Percentiles rank a stretch among this genome's conserved stretches.
phyloP scores from a whole-genome alignment of 2,329 filamentous ascomycete species.

The Didymella pinodella region DNA sequence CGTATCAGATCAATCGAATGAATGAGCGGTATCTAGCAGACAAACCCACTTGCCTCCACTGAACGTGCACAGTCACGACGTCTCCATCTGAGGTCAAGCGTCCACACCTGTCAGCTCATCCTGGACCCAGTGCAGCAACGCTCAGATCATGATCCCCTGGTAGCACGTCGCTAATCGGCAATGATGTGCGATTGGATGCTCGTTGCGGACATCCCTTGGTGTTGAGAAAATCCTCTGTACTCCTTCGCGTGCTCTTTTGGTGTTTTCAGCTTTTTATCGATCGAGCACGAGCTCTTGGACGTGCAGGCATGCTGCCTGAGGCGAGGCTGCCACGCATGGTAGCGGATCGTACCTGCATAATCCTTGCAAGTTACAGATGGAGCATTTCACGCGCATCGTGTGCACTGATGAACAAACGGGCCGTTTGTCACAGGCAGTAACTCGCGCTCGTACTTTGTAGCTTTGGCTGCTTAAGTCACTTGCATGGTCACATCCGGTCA shows the following conservation, averaged over 20 bases:
- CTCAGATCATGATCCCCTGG: conserved; percentile 7
- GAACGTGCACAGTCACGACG: neutral
- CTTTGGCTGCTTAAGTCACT: neutral
- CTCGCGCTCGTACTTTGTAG: neutral
- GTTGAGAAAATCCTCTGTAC: neutral
- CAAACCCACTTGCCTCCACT: conserved; percentile 2
- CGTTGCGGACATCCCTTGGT: neutral
- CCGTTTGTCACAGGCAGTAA: neutral
- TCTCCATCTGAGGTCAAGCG: neutral
- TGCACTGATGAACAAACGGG: neutral
- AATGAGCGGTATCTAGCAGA: neutral
- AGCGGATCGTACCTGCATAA: neutral
- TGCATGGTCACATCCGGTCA: neutral
- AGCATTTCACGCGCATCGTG: neutral
- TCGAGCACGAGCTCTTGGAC: neutral
- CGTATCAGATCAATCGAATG: conserved; percentile 6
- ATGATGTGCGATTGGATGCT: neutral
- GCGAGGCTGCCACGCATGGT: neutral
- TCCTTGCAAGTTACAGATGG: neutral
- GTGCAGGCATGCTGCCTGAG: conserved; percentile 3
- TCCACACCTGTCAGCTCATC: neutral
- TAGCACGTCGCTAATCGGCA: conserved; percentile 1
- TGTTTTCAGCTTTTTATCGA: neutral
- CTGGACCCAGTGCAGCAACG: conserved; percentile 1
- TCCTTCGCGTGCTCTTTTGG: neutral